These are phyloP conservation scores for Exophiala calicioides DNA, from an alignment of 2,329 filamentous ascomycete genomes.

Conservation along the genomic window DNA sequence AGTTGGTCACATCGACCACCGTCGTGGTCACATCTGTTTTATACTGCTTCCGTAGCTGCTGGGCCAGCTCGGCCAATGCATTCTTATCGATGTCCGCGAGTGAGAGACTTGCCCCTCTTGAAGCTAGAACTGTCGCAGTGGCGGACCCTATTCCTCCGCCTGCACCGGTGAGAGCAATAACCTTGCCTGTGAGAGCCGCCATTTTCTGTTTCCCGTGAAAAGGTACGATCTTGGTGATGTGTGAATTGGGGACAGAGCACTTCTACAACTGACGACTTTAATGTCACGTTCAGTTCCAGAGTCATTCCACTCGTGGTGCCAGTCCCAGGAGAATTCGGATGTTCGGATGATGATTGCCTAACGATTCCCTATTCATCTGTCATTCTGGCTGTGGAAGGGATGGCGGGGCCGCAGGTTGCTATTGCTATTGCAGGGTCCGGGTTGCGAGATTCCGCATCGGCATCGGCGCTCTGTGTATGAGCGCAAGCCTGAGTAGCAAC, in stretches of 20 bases:
- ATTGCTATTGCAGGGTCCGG: too few species aligned
- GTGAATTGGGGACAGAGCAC: too few species aligned
- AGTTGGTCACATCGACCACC: conserved; percentile 23
- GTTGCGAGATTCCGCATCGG: too few species aligned
- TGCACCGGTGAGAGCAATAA: conserved; percentile 17
- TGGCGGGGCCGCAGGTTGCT: too few species aligned
- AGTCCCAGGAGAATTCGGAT: too few species aligned
- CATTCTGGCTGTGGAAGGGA: too few species aligned
- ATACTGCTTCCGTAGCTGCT: background rate
- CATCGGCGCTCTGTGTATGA: too few species aligned
- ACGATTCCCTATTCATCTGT: too few species aligned
- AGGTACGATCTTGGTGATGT: background rate
- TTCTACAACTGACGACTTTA: background rate
- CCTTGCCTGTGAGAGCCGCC: conserved; percentile 39
- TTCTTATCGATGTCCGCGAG: conserved; percentile 50
- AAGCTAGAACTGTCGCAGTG: conserved; percentile 48
- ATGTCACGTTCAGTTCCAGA: too few species aligned
- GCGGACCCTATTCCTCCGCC: conserved; percentile 54
- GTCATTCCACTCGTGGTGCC: too few species aligned
- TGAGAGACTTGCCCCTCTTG: conserved; percentile 48
- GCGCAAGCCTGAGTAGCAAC: too few species aligned
- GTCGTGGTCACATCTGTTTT: background rate
- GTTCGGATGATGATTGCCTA: too few species aligned
- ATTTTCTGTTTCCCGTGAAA: conserved; percentile 12
- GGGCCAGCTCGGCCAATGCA: background rate